Base-by-base conservation (phyloP, 352 stramenopile genomes). In the Phytophthora litchii region DNA sequence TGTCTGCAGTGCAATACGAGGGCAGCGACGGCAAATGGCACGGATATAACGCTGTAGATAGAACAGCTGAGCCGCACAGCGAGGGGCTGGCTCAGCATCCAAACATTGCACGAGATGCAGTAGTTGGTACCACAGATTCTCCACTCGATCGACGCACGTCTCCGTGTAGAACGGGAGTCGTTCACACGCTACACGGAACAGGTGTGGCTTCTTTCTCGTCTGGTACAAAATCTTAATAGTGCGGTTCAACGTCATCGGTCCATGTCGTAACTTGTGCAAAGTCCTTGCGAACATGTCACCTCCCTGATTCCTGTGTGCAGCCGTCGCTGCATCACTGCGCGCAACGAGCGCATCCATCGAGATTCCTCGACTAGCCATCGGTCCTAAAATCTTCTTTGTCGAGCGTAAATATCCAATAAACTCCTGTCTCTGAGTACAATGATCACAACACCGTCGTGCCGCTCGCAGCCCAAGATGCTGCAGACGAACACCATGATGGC, bases 191-290 rank as follows among this genome's bases (percentile, higher is more conserved):
- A 80, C 70, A 20, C 72, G 78, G 60, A 92, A 92, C 27, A 91
- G 43, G 27, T 87, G 70, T 23, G 80, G 79, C 54, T 85, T 90
- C 49, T 80, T 78, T 1, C 77, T 62, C 12, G 80, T 92, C 63
- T 91, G 83, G 60, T 91, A 92, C 54, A 92, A 37, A 44, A 91
- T 88, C 68, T 91, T 91, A 54, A 92, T 77, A 0, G 80, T 89
- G 40, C 80, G 80, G 45, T 86, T 86, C n/a, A 92, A 55, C 31
- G 80, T 92, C 83, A 92, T 90, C 0, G 78, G 74, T 8, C 69
- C 68, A 0, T 50, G 48, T 1, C 74, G 77, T 1, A 91, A 67
- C 55, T 89, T 91, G 13, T 65, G 21, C 31, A 88, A 44, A 17
- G 65, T 89, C 6, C 69, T 61, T 41, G 78, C 66, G 8, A 83